Base-by-base conservation (phyloP, 768 basidiomycete species). In the Scleroderma citrinum region DNA sequence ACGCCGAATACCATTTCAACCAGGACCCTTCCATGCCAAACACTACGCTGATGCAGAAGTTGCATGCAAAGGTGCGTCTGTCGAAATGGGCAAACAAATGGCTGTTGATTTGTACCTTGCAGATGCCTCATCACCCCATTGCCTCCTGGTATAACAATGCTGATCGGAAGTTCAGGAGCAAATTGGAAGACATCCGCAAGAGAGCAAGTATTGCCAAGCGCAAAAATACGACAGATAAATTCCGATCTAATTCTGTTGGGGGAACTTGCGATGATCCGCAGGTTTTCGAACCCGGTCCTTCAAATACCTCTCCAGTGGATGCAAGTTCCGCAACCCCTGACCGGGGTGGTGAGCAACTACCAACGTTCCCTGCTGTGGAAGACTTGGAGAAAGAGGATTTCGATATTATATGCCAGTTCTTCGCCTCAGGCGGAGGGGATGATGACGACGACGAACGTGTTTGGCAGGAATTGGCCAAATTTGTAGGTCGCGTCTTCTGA, bases 101-200 rank as follows among this genome's bases (percentile, higher is more conserved):
- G 12, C 5, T 20, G 36, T 16, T 30, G 12, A 41, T 10, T 10
- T 37, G 34, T 55, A 7, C 55, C n/a, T 47, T 14, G 7, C 49
- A 87, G 86, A 70, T 87, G 70, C 77, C 82, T 23, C 76, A 81
- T 54, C 86, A 87, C 59, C 56, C 71, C 2, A 12, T 56, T 5
- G 59, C 30, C 7, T 83, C 82, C 13, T 87, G 83, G 83, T 54
- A 47, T 29, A 59, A 57, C n/a, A 70, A 74, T 41, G 44, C 80
- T 17, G 38, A 54, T 26, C 52, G 51, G 45, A 59, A 61, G 46
- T 34, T 71, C 10, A 64, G 63, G 20, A 59, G 67, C 10, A 64
- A 71, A 35, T 50, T 84, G 11, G 80, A 78, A n/a, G 57, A 63
- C 5, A 60, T 75, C 46, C 69, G 74, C 46, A 78, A 80, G 60